Conservation (phyloP, 73 alveolate genomes). For the Symbiodinium natans region DNA sequence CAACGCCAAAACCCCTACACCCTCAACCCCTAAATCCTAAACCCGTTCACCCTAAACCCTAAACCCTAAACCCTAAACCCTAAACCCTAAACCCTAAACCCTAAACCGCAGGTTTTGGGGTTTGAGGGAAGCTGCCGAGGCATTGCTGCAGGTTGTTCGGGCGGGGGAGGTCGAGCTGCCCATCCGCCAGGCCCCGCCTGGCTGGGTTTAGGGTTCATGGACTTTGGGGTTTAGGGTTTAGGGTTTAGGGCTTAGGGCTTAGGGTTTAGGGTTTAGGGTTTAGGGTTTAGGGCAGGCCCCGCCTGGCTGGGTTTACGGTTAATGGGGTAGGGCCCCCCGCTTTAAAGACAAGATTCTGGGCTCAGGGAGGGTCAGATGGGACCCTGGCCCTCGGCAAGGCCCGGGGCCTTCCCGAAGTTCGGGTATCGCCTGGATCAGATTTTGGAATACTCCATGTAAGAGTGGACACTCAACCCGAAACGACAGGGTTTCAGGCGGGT, state of each 20-base stretch:
- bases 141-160: constrained; percentile 32
- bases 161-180: constrained; percentile 69
- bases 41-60: not conserved
- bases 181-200: constrained; percentile 86
- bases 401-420: too few species aligned
- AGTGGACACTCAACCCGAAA: too few species aligned
- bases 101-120: not conserved
- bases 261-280: not conserved
- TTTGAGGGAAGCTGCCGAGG: not conserved
- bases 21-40: not conserved
- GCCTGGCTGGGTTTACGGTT: too few species aligned
- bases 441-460: too few species aligned
- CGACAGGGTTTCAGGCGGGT: too few species aligned
- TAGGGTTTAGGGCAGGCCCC: not conserved
- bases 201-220: not conserved
- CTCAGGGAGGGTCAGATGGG: too few species aligned
- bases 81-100: not conserved
- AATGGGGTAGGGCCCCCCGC: too few species aligned
- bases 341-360: too few species aligned
- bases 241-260: not conserved
- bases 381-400: too few species aligned
- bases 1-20: too few species aligned
- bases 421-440: too few species aligned
- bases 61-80: not conserved
- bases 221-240: not conserved